These are phyloP conservation scores for Coffea canephora DNA, from an alignment of 257 asterid genomes.

Conservation along the genomic window DNA sequence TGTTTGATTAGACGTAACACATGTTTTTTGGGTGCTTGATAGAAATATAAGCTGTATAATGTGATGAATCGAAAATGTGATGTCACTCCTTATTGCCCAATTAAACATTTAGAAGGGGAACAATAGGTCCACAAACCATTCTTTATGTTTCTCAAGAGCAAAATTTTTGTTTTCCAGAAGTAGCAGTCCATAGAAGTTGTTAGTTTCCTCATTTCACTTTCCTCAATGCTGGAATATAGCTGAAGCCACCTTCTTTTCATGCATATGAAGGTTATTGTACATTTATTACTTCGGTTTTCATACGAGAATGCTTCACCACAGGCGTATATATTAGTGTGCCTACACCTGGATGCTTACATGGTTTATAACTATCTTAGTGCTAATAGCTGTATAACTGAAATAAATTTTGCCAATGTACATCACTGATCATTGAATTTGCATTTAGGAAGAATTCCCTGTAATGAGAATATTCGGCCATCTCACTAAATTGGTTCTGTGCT, in stretches of 20 bases:
- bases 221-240: neutral
- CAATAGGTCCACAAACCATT: neutral
- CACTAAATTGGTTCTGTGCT: slow-evolving; percentile 16
- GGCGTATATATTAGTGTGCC: neutral
- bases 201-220: neutral
- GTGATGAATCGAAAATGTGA: too few species aligned
- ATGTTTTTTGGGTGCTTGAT: neutral
- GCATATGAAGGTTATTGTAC: neutral
- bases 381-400: neutral
- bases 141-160: neutral
- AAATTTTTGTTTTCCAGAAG: neutral
- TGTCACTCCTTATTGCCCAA: neutral
- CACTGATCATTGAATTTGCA: neutral
- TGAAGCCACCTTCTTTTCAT: neutral
- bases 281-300: neutral
- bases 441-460: neutral
- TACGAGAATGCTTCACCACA: neutral
- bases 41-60: neutral
- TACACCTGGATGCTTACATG: neutral
- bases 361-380: neutral
- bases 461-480: neutral
- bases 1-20: neutral
- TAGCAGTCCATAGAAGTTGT: neutral
- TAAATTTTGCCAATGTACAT: neutral
- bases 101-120: neutral